Evolutionary conservation across 140 eudicot genomes (phyloP).

Genomic region (Ambrosia hybrid): DNA sequence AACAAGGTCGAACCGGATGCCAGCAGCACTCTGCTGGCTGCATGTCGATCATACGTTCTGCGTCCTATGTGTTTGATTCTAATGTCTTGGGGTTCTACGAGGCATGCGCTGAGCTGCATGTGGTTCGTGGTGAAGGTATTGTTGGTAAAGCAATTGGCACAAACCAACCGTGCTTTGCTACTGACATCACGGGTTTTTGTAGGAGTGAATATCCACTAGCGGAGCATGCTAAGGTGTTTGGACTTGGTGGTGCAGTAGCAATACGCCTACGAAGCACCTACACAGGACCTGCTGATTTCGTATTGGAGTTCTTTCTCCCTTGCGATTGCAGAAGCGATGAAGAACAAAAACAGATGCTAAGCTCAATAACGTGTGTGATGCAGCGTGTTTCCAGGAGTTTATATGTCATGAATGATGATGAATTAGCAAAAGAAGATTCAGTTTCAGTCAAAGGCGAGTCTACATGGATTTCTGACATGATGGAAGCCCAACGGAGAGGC

Average conservation of each 20-base stretch:
- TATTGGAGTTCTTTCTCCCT: slow-evolving; percentile 61
- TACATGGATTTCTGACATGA: slow-evolving; percentile 54
- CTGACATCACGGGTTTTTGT: slow-evolving; percentile 49
- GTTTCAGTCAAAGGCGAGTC: slow-evolving; percentile 26
- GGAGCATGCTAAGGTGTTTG: slow-evolving; percentile 48
- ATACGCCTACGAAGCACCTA: slow-evolving; percentile 50
- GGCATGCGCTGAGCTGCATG: slow-evolving; percentile 59
- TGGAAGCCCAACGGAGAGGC: slow-evolving; percentile 57
- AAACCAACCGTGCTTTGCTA: slow-evolving; percentile 56
- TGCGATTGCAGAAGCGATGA: slow-evolving; percentile 40
- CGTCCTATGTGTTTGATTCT: slow-evolving; percentile 50
- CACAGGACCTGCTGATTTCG: slow-evolving; percentile 34
- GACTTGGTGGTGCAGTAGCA: slow-evolving; percentile 58
- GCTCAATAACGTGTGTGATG: slow-evolving; percentile 42
- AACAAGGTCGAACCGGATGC: slow-evolving; percentile 48
- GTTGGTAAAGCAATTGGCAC: slow-evolving; percentile 58
- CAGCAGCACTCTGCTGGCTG: slow-evolving; percentile 35
- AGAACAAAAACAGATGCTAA: slow-evolving; percentile 41
- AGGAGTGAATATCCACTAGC: slow-evolving; percentile 52
- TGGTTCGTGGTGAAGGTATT: slow-evolving; percentile 56
- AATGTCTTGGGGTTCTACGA: slow-evolving; percentile 46
- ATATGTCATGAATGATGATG: slow-evolving; percentile 41
- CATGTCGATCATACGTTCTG: slow-evolving; percentile 44
- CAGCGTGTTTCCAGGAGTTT: slow-evolving; percentile 39
- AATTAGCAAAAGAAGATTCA: slow-evolving; percentile 27